Base-by-base conservation (phyloP, 1,284 basidiomycete species). In the Sphaerobolus stellatus region DNA sequence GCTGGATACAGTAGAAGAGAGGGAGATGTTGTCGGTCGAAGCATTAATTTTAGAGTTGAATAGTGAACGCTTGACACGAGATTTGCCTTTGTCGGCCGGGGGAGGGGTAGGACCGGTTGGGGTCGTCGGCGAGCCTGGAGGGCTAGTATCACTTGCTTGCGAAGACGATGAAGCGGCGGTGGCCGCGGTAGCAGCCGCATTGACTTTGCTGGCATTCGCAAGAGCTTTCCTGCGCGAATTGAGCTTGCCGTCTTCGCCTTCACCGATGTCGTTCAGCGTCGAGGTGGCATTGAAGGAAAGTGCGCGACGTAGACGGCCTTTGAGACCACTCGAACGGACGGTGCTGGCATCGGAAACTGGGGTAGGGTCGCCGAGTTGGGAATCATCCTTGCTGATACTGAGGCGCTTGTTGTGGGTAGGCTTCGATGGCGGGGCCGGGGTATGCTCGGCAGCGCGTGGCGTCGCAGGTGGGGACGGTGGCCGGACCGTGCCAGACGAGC, bases 1-100 rank as follows among this genome's bases (percentile, higher is more conserved):
- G 52, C 91, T 94, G 58, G 90, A 93, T 62, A 98, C 95, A 41
- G 96, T 98, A n/a, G 92, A 96, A 29, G 90, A 92, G 49, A 99
- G 84, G 30, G 94, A 97, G 59, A 99, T 96, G 71, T 99, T 99
- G 71, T 99, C 95, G 43, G 94, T 97, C 54, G 90, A 94, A 48
- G 90, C 88, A 70, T 99, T 98, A 65, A 94, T 76, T 62, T 90
- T 87, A 61, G 90, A 86, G 71, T 94, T 96, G 80, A 99, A 95
- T 59, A 96, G 69, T 40, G 78, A 82, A 25, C 57, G 54, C 33
- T 40, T 52, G 31, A 43, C 44, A 29, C 53, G 56, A 14, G 52
- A 45, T 27, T 45, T 49, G 40, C 41, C 40, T 31, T 50, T 56
- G 41, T 28, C 30, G 22, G 54, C 44, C 29, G 27, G 44, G 27